Evolutionary conservation across 2,329 filamentous ascomycete genomes (phyloP).

Genomic region (Sclerotinia minor): DNA sequence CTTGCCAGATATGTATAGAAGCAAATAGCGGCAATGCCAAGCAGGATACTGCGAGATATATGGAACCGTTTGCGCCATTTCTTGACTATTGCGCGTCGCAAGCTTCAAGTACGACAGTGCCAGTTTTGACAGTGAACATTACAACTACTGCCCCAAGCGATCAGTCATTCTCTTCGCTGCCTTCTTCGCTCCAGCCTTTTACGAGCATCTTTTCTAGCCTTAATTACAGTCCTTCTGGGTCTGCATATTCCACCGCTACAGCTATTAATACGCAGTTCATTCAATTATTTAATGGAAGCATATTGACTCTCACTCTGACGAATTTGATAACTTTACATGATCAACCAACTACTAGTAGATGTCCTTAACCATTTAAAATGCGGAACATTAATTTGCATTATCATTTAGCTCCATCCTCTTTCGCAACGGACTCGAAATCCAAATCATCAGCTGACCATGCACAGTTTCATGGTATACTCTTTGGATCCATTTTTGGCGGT

Average conservation of each 20-base stretch:
- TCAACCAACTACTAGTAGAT: not conserved
- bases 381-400: not conserved
- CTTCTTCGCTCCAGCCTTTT: not conserved
- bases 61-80: not conserved
- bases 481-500: not conserved
- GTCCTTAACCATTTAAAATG: not conserved
- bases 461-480: not conserved
- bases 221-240: not conserved
- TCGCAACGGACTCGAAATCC: not conserved
- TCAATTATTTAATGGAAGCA: conserved; percentile 2
- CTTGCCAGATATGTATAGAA: not conserved
- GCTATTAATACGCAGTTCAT: not conserved
- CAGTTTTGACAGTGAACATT: not conserved
- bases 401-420: not conserved
- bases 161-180: not conserved
- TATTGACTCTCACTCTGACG: not conserved
- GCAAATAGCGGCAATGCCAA: not conserved
- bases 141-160: not conserved
- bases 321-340: not conserved
- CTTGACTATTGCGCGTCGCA: not conserved
- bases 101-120: not conserved
- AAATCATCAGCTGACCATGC: not conserved
- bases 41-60: no score
- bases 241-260: conserved; percentile 7
- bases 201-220: not conserved